Percentiles rank a stretch among this genome's conserved stretches.
Conservation (phyloP, 192 early-diverging fungal species). For the Coemansia sp. region DNA sequence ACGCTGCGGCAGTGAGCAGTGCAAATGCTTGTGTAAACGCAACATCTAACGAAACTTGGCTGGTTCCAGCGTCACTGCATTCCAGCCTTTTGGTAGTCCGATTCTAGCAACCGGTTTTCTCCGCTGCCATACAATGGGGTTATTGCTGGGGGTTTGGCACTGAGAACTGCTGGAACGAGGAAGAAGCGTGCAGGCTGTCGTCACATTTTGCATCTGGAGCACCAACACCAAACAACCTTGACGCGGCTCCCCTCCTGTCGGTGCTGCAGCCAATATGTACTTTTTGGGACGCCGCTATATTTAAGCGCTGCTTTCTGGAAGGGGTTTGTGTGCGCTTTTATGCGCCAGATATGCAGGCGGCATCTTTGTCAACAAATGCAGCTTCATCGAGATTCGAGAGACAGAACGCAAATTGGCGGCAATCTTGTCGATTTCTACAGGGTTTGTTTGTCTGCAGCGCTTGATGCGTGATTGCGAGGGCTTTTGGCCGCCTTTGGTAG, state of each 20-base stretch:
- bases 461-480: too few species aligned
- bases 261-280: neutral
- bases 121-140: neutral
- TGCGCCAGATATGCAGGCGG: neutral
- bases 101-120: neutral
- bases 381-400: neutral
- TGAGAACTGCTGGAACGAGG: neutral
- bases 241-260: neutral
- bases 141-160: too few species aligned
- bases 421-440: neutral
- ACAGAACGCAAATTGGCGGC: neutral
- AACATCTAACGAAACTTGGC: too few species aligned
- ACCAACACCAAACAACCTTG: neutral
- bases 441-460: too few species aligned
- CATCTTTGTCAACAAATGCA: neutral
- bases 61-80: neutral
- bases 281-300: neutral
- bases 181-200: neutral
- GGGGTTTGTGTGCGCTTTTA: neutral
- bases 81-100: neutral
- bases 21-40: neutral
- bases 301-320: neutral
- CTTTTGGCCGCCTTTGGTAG: too few species aligned
- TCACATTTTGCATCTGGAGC: neutral
- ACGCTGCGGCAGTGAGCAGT: neutral